phyloP scores from a whole-genome alignment of 306 rosid genomes.

The Astragalus membranaceus region DNA sequence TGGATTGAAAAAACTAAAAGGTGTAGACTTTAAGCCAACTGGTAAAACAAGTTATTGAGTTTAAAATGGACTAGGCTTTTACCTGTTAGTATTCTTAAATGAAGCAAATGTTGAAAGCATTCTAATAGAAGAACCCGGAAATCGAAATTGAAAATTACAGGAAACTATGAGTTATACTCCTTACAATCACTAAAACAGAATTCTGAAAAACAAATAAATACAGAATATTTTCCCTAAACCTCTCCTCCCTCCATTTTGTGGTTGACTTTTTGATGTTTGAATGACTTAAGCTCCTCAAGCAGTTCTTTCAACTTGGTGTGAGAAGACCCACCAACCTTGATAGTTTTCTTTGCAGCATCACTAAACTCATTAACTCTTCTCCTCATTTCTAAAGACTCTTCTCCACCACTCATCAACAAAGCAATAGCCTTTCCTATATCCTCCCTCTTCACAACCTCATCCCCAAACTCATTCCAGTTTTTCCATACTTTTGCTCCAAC shows the following conservation, averaged over 20 bases:
- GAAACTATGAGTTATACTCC: no score
- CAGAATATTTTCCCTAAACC: not conserved
- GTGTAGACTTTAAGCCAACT: no score
- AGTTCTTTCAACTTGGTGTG: not conserved
- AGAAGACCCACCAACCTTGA: conserved; percentile 14
- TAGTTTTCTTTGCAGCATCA: not conserved
- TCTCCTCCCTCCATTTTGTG: no score
- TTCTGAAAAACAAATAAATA: no score
- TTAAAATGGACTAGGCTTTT: no score
- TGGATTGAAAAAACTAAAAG: no score
- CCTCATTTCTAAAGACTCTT: not conserved
- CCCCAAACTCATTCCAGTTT: not conserved
- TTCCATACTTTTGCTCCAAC: conserved; percentile 10
- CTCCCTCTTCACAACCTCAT: conserved; percentile 4
- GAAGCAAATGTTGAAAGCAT: no score
- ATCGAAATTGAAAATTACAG: no score
- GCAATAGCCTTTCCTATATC: not conserved
- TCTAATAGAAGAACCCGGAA: no score
- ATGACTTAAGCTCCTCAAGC: not conserved
- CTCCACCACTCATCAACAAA: not conserved
- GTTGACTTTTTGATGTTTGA: not conserved
- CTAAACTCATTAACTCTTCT: not conserved
- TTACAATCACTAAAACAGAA: no score
- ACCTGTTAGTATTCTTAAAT: no score
- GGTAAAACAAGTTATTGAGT: no score